Evolutionary conservation across 2,329 filamentous ascomycete genomes (phyloP), one percentile per base, ranked within the genome.

Genomic region (Colletotrichum lupini): DNA sequence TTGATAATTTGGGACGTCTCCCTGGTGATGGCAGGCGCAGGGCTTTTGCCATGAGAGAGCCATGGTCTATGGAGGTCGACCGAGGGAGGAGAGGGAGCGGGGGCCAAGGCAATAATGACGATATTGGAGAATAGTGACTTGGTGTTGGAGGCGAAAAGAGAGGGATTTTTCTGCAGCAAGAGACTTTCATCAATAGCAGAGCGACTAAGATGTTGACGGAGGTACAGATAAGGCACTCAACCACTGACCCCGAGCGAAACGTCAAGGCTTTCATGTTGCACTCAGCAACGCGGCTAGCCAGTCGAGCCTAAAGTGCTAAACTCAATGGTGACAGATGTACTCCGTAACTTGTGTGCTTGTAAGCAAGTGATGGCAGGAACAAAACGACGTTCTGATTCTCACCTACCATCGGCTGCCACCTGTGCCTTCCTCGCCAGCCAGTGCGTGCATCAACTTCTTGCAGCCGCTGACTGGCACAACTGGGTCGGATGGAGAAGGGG

Each of bases 391-490:
- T 30, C 46, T 63, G 35, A 24, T 53, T 57, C 46, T 70, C 26
- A 57, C 69, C 69, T 68, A 63, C 59, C 70, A 64, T 55, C 19
- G 46, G 59, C 67, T 70, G 67, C 67, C 70, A 73, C 70, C 70
- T 73, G 60, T 70, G 66, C 65, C 49, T 28, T 30, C 61, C 32
- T 52, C 22, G 55, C 49, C 35, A 66, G 67, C 71, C 61, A 65
- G 67, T 70, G 67, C 56, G 56, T 65, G 49, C 60, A 66, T 55
- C 32, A 49, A 65, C 28, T 46, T 73, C 32, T 70, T 57, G 67
- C 70, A 65, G 46, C 46, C 60, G 60, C 66, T 64, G 70, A 65
- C 66, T 70, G 70, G 70, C 22, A 35, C 60, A 67, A 65, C 66
- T 70, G 70, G 70, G 32, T 52, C 60, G 37, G 57, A 64, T 57